Conservation (phyloP, 2,329 filamentous ascomycete species). For the Dichotomopilus funicola region DNA sequence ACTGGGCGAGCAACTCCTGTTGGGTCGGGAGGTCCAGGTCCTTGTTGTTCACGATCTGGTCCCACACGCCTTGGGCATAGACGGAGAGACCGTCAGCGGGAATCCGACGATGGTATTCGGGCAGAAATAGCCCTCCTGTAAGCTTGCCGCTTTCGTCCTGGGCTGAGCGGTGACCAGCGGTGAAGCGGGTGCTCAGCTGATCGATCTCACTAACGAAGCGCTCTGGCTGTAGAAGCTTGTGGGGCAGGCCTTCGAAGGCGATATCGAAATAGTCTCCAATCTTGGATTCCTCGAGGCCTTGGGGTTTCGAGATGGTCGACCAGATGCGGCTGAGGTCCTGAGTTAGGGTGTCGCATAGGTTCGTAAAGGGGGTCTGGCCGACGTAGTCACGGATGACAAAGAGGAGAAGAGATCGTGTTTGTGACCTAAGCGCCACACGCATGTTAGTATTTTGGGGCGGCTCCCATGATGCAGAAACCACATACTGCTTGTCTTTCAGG, state of each 20-base stretch:
- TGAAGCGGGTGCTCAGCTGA: constrained; percentile 74
- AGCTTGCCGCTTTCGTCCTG: constrained; percentile 60
- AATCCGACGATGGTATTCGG: constrained; percentile 92
- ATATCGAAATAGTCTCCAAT: constrained; percentile 99
- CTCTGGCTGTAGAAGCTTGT: constrained; percentile 93
- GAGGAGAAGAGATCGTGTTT: constrained; percentile 85
- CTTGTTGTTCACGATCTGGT: constrained; percentile 98
- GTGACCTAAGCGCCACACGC: constrained; percentile 50
- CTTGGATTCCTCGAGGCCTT: constrained; percentile 76
- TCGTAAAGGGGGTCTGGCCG: constrained; percentile 81
- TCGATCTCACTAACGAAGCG: constrained; percentile 78
- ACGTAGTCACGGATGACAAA: constrained; percentile 98
- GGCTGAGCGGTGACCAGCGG: constrained; percentile 67
- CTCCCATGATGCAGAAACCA: background rate
- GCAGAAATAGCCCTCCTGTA: constrained; percentile 76
- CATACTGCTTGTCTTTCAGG: constrained; percentile 86
- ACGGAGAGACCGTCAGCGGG: constrained; percentile 94
- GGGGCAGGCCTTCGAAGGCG: constrained; percentile 87
- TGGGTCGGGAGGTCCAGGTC: constrained; percentile 94
- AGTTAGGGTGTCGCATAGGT: constrained; percentile 82
- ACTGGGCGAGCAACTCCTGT: constrained; percentile 93
- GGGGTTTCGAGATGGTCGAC: constrained; percentile 85
- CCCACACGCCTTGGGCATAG: constrained; percentile 93
- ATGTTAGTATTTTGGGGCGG: background rate
- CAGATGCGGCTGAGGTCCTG: constrained; percentile 90